Percentiles rank a stretch among this genome's conserved stretches.
phyloP scores from a whole-genome alignment of 768 basidiomycete genomes.

The Leucogyrophana mollusca region DNA sequence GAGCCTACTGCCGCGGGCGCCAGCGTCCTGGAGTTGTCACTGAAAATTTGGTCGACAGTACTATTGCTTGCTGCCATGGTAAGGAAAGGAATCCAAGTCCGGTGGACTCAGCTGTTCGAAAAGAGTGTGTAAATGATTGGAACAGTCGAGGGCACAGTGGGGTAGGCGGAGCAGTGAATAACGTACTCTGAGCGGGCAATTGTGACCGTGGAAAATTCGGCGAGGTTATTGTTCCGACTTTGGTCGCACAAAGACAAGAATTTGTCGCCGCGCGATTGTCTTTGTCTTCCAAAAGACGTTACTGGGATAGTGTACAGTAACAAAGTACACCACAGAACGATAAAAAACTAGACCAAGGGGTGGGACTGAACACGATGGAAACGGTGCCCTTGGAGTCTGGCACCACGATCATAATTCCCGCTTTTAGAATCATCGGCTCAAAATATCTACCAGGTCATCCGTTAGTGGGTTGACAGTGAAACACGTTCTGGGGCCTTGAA shows the following conservation, averaged over 20 bases:
- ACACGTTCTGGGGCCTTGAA: too few species aligned
- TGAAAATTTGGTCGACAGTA: conserved; percentile 27
- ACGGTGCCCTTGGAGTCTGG: too few species aligned
- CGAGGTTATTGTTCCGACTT: conserved; percentile 10
- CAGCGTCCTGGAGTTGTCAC: conserved; percentile 55
- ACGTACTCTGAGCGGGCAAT: neutral
- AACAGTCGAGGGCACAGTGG: conserved; percentile 2
- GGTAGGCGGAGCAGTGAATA: neutral
- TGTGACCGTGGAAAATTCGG: neutral
- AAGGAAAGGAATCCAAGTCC: conserved; percentile 16
- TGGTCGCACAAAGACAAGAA: neutral
- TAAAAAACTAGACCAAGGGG: too few species aligned
- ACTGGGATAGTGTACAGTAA: too few species aligned
- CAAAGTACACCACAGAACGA: too few species aligned
- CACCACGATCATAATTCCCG: too few species aligned
- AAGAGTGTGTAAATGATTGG: conserved; percentile 18
- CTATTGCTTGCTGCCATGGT: conserved; percentile 31
- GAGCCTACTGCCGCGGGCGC: conserved; percentile 77
- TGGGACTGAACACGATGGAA: too few species aligned
- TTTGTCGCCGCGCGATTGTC: neutral
- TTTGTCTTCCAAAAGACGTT: neutral
- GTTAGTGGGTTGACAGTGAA: too few species aligned
- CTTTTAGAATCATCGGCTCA: too few species aligned
- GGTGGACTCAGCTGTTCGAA: conserved; percentile 11
- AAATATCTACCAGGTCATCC: too few species aligned